Conservation (phyloP, 2,329 filamentous ascomycete species). For the Dissoconium aciculare region DNA sequence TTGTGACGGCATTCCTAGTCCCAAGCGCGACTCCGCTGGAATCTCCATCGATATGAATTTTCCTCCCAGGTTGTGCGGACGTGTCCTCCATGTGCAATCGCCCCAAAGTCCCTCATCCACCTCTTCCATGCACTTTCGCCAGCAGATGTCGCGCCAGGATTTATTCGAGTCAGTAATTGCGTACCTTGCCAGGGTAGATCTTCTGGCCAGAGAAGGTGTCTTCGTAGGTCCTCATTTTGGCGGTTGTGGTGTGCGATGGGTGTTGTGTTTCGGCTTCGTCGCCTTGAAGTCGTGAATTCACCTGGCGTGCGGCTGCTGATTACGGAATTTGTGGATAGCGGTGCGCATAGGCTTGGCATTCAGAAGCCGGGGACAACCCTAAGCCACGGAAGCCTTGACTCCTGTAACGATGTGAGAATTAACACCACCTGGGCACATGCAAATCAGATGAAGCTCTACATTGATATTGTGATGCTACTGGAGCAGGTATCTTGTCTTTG, state of each 20-base stretch:
- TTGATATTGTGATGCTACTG: too few relatives aligned
- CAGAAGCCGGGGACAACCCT: too few relatives aligned
- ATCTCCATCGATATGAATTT: too few relatives aligned
- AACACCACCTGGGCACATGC: too few relatives aligned
- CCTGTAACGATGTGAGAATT: too few relatives aligned
- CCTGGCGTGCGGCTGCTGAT: not conserved
- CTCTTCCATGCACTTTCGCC: not conserved
- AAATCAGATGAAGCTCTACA: too few relatives aligned
- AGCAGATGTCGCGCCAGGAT: not conserved
- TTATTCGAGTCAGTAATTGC: not conserved
- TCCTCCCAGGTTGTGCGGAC: too few relatives aligned
- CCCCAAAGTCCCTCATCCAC: not conserved
- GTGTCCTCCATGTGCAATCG: too few relatives aligned
- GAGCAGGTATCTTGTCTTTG: too few relatives aligned
- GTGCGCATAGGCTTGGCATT: constrained; percentile 1
- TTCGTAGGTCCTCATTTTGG: constrained; percentile 64
- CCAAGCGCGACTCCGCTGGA: constrained; percentile 1
- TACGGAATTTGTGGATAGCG: not conserved
- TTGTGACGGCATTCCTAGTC: too few relatives aligned
- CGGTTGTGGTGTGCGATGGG: constrained; percentile 16
- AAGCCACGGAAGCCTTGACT: too few relatives aligned
- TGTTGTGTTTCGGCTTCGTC: constrained; percentile 1
- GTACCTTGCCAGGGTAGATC: constrained; percentile 68
- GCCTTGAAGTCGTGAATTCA: not conserved
- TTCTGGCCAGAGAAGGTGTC: constrained; percentile 63